A percentile compares a stretch with the other conserved stretches of the same genome.
These are phyloP conservation scores for Kwoniella bestiolae DNA, from an alignment of 768 basidiomycete genomes.

Conservation along the genomic window DNA sequence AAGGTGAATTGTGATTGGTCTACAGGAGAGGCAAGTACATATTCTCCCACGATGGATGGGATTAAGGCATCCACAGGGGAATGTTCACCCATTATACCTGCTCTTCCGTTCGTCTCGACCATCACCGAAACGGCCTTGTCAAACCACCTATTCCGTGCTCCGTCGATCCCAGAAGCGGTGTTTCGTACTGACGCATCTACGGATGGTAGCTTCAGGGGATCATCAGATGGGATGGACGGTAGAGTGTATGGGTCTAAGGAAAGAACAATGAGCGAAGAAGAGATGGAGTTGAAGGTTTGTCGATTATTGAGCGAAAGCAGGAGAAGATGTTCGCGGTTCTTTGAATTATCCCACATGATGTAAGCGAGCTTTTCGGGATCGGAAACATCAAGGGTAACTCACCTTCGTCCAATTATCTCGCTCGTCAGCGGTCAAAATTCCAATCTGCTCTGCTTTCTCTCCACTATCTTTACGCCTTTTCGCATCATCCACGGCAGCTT, in stretches of 20 bases:
- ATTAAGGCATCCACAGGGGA: constrained; percentile 87
- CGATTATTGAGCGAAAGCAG: constrained; percentile 70
- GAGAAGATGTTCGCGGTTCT: constrained; percentile 76
- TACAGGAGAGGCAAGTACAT: constrained; percentile 72
- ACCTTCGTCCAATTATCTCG: constrained; percentile 82
- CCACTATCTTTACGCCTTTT: constrained; percentile 62
- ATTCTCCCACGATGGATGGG: constrained; percentile 84
- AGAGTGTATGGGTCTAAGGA: constrained; percentile 78
- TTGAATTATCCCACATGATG: constrained; percentile 2
- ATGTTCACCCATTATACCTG: constrained; percentile 88
- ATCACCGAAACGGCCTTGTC: constrained; percentile 84
- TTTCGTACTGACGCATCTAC: constrained; percentile 77
- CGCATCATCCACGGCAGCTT: constrained; percentile 66
- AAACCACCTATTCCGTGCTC: constrained; percentile 80
- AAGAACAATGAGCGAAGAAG: constrained; percentile 76
- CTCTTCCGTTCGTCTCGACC: constrained; percentile 81
- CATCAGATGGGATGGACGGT: constrained; percentile 42
- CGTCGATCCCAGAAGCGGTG: constrained; percentile 67
- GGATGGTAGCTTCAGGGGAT: constrained; percentile 54
- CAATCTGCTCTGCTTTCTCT: constrained; percentile 68
- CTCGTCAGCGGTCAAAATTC: constrained; percentile 76
- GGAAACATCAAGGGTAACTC: too few relatives aligned
- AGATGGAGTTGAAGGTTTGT: constrained; percentile 66
- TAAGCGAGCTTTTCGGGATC: constrained; percentile 9
- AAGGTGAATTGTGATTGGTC: constrained; percentile 58